Evolutionary conservation across 768 basidiomycete genomes (phyloP), one percentile per base, ranked within the genome.

Genomic region (Suillus subalutaceus): DNA sequence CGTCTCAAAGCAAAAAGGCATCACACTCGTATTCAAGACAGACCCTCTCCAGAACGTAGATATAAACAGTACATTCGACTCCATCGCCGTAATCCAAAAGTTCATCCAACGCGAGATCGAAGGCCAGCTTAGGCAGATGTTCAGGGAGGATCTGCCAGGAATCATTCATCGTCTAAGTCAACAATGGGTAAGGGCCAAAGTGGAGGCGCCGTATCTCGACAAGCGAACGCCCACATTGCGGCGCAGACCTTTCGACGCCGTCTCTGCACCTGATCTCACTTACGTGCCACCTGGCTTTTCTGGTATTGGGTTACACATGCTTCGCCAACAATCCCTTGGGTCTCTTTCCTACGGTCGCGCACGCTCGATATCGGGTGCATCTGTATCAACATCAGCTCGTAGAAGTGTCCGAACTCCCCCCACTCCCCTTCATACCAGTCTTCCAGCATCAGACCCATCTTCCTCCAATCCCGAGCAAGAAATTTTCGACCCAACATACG

Each of bases 21-120:
- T 99, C 75, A 99, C 97, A 0, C 88, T 99, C 63, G 97, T 99
- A 32, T 99, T 99, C 88, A 99, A 99, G 81, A 99, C 97, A 43
- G 97, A 99, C 79, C 97, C 97, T 2, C 85, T 99, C 46, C 96
- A 99, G 79, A 93, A 94, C 70, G 96, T 99, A 63, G 94, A 99
- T 74, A 99, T 99, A 75, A 96, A 92, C 78, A 93, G 91, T 77
- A 98, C 96, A 3, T 99, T 99, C 73, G 97, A 99, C 78, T 95
- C 94, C 4, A 97, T 99, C 68, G 94, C 93, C 56, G 96, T 98
- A 69, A 97, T 99, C 61, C 93, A 98, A 75, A 96, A 95, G 65
- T 99, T 96, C 78, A 95, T 99, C 66, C 97, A 99, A 77, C 88
- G 90, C 65, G 97, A 99, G 80, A 99, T 99, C 64, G 97, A 99